Base-by-base conservation (phyloP, 257 asterid genomes). In the Lycium ferocissimum region DNA sequence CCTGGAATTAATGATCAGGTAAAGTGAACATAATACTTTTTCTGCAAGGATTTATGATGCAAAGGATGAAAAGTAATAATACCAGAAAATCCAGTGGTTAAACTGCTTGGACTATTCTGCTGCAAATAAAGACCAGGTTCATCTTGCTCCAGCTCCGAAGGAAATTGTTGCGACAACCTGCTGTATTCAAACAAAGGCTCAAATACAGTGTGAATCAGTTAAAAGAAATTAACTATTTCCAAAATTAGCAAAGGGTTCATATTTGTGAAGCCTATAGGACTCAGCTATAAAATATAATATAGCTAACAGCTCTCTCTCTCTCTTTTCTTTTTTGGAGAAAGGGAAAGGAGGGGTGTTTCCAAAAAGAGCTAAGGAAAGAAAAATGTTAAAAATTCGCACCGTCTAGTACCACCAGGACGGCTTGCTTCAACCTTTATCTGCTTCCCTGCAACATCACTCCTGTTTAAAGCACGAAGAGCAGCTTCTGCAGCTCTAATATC, bases 401-500 rank as follows among this genome's bases (percentile, higher is more conserved):
- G 90, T 86, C 90, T 90, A 89, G 88, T 91, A 87, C 93, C 97
- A 88, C 94, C 94, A 89, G 93, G 91, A 47, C 76, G 91, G 85
- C 94, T 92, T 71, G 91, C 88, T 89, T 92, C 98, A 72, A 95
- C 90, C 86, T 91, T 95, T 82, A 95, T 94, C 92, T 88, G 97
- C 89, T 94, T 95, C 88, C 99, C 99, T 40, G 97, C 95, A 90
- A 94, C 89, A 82, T 94, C 95, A 87, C 93, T 90, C 91, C 92
- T 88, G 88, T 92, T 95, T 88, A 94, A 89, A 45, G 99, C 97
- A 90, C 89, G 93, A 65, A 90, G 92, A 54, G 98, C 97, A 86
- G 97, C 89, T 86, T 95, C 98, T 83, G 98, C 98, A 83, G 98
- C 98, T 92, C 99, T 91, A 56, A 94, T 89, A 90, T 96, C 99